Evolutionary conservation across 441 rosid species (phyloP).

Genomic region (Aleurites moluccanus): DNA sequence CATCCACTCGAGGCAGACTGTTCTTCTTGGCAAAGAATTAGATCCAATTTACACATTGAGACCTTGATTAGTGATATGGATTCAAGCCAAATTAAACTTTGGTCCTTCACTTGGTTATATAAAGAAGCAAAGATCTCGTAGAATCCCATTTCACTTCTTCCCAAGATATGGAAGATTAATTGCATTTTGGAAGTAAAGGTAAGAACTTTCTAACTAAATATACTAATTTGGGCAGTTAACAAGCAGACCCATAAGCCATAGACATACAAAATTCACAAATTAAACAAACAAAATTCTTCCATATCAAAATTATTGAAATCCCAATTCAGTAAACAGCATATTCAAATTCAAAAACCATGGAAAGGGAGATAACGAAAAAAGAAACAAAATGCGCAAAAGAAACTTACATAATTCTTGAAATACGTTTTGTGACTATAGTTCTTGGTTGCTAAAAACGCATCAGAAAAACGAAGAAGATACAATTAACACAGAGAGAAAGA

Average conservation of each 20-base stretch:
- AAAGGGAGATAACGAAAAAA: not conserved
- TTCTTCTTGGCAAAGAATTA: not conserved
- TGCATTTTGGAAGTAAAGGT: not conserved
- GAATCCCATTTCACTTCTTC: constrained; percentile 10
- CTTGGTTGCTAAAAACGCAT: constrained; percentile 16
- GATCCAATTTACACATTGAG: not conserved
- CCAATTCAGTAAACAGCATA: constrained; percentile 12
- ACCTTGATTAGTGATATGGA: not conserved
- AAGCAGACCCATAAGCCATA: not conserved
- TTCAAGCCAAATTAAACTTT: constrained; percentile 3
- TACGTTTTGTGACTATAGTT: not conserved
- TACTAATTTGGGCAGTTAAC: constrained; percentile 5
- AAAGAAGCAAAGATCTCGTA: constrained; percentile 18
- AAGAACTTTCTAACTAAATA: not conserved
- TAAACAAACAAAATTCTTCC: not conserved
- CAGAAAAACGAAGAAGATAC: constrained; percentile 19
- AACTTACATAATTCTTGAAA: constrained; percentile 27
- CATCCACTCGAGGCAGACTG: not conserved
- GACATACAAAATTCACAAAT: not conserved
- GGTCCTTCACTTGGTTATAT: not conserved
- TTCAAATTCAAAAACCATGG: not conserved
- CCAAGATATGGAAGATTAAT: not conserved
- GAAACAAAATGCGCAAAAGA: too few relatives aligned
- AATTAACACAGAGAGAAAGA: constrained; percentile 4
- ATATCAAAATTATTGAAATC: not conserved